Base-by-base conservation (phyloP, 2,329 filamentous ascomycete genomes). In the Aspergillus cejpii region DNA sequence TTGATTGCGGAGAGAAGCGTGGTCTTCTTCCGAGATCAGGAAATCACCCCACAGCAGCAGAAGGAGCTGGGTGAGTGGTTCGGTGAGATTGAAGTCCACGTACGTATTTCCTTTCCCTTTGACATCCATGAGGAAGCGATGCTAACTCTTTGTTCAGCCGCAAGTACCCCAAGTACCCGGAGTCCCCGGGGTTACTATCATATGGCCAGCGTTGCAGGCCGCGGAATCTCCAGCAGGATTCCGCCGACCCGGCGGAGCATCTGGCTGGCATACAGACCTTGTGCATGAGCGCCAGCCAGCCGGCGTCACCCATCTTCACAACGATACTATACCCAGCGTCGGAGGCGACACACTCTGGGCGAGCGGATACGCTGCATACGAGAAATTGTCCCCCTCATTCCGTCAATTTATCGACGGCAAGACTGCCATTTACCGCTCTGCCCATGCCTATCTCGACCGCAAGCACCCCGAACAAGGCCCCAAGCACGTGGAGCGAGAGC, bases 281-380 rank as follows among this genome's bases (percentile, higher is more conserved):
- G 83, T 86, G 0, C 82, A 87, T 54, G 83, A 87, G 60, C 71
- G 73, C 26, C 82, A 87, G 45, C 83, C 84, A 1, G 81, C 84
- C 0, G 83, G 82, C 5, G 78, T 85, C 42, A 85, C 83, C 0
- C 81, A 85, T 59, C 69, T 85, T 5, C 81, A 85, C 65, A 84
- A 84, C 43, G 82, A 85, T 59, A 81, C 80, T 0, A 71, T 87
- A 0, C 81, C 82, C 0, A 72, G 71, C 0, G 59, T 79, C 0
- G 84, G 84, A 1, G 84, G 84, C 8, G 84, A 87, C 61, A 87
- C 84, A 0, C 74, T 87, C 0, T 87, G 84, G 83, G 80, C 83
- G 0, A 80, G 75, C 46, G 82, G 83, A 1, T 87, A 87, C 58
- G 70, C 78, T 0, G 83, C 83, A 0, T 87, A 87, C 54, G 82